phyloP scores from a whole-genome alignment of 2,329 filamentous ascomycete genomes.

The Ramularia collo-cygni region DNA sequence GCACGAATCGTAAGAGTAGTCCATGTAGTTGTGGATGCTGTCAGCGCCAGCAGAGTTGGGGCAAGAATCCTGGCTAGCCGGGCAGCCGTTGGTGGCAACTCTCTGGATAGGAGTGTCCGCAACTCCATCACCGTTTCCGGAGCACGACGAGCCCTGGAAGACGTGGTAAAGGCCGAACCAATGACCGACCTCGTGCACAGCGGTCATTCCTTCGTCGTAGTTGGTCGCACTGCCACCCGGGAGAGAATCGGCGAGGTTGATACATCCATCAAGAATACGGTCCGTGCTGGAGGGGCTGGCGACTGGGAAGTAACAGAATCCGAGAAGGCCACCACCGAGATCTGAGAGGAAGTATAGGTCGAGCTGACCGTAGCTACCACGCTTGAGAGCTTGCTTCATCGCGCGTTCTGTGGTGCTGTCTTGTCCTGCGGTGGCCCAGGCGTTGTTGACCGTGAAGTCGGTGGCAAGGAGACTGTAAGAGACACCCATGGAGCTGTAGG shows the following conservation, averaged over 20 bases:
- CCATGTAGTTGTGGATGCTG: constrained; percentile 48
- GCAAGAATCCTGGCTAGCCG: constrained; percentile 42
- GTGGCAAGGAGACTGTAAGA: constrained; percentile 38
- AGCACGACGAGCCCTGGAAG: constrained; percentile 37
- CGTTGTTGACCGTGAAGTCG: constrained; percentile 44
- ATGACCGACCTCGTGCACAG: constrained; percentile 39
- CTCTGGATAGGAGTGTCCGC: constrained; percentile 35
- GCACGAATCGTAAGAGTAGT: constrained; percentile 25
- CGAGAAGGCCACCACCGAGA: constrained; percentile 28
- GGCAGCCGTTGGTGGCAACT: constrained; percentile 44
- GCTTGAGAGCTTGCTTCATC: constrained; percentile 48
- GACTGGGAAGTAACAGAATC: constrained; percentile 26
- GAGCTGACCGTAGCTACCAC: constrained; percentile 45
- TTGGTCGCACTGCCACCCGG: constrained; percentile 40
- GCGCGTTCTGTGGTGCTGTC: constrained; percentile 31
- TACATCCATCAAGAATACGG: constrained; percentile 45
- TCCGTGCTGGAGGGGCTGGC: constrained; percentile 34
- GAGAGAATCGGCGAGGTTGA: constrained; percentile 47
- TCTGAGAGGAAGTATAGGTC: constrained; percentile 54
- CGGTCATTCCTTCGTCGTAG: constrained; percentile 39
- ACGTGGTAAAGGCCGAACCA: constrained; percentile 14
- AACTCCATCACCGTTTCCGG: constrained; percentile 36
- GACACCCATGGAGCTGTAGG: constrained; percentile 37
- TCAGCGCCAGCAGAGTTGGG: constrained; percentile 32
- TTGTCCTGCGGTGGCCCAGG: constrained; percentile 43